Evolutionary conservation across 768 basidiomycete genomes (phyloP).

Genomic region (Hygrophoropsis aurantiaca): DNA sequence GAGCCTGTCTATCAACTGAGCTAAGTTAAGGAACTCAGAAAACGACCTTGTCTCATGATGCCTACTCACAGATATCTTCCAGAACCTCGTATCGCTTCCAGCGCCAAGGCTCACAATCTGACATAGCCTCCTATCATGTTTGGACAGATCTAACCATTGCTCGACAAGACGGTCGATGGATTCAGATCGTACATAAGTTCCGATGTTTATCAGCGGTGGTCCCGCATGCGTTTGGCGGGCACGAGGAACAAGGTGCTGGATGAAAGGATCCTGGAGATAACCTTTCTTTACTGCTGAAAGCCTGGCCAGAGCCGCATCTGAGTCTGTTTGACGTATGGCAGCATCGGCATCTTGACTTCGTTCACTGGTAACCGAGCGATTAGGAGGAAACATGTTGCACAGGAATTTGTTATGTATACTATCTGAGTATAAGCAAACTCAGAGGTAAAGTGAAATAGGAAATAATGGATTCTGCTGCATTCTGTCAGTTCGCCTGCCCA

Average conservation of each 20-base stretch:
- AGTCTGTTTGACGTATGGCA: conserved; percentile 75
- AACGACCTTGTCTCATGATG: conserved; percentile 13
- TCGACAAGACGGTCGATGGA: conserved; percentile 78
- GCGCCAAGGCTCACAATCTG: conserved; percentile 96
- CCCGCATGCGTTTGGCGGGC: conserved; percentile 57
- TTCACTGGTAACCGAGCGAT: conserved; percentile 5
- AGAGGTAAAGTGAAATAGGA: too few species aligned
- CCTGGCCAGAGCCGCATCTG: conserved; percentile 80
- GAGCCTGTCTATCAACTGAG: conserved; percentile 59
- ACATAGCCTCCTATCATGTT: conserved; percentile 44
- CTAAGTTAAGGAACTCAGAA: neutral
- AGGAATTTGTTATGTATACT: too few species aligned
- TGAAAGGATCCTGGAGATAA: conserved; percentile 81
- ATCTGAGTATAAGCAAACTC: too few species aligned
- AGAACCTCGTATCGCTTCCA: conserved; percentile 94
- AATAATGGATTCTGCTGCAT: too few species aligned
- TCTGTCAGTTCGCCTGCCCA: too few species aligned
- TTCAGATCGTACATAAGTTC: conserved; percentile 83
- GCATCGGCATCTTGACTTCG: conserved; percentile 48
- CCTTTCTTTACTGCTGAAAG: conserved; percentile 79
- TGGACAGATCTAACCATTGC: conserved; percentile 55
- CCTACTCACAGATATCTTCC: conserved; percentile 85
- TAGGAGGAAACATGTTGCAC: conserved; percentile 6
- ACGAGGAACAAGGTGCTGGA: conserved; percentile 64
- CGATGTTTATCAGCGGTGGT: conserved; percentile 92